Base-by-base conservation (phyloP, 768 basidiomycete genomes). In the Tremella mesenterica region DNA sequence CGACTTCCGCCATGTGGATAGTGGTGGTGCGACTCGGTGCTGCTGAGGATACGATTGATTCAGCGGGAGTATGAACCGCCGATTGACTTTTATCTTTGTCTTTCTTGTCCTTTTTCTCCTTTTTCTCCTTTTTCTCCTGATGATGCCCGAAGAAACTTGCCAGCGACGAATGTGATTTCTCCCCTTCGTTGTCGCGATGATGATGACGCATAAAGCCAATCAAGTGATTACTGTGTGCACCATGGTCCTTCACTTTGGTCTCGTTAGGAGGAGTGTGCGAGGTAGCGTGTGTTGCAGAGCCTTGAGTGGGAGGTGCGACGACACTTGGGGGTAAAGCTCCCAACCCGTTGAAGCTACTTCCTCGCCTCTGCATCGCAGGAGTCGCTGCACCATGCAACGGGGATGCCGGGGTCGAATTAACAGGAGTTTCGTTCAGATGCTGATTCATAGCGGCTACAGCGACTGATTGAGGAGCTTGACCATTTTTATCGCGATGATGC, bases 151-250 rank as follows among this genome's bases (percentile, higher is more conserved):
- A 73, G 58, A 73, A 73, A 41, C 64, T 66, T 3, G 72, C 70
- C 34, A 73, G 45, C 10, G 59, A 58, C 1, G 64, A 64, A 44
- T 69, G 66, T 6, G 65, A 68, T 38, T 71, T 71, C 50, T 73
- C 70, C 5, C 69, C 68, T 26, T 71, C 72, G 46, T 59, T 65
- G 43, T 69, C 67, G 31, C 55, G 39, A 41, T 71, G 70, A 52
- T 73, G 72, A 39, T 73, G 72, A 36, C 63, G 58, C 64, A 73
- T 63, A 59, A 73, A 73, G 1, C 72, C 72, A 29, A 70, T 67
- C 12, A 70, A 55, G 38, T 70, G 68, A 12, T 57, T 53, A 18
- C 65, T 45, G 38, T 70, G 60, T 27, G 57, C 61, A 10, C 64
- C 67, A 47, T 66, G 64, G 43, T 73, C 68, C 48, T 61, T 60